phyloP scores from a whole-genome alignment of 2,329 filamentous ascomycete genomes.

The Talaromyces sp. region DNA sequence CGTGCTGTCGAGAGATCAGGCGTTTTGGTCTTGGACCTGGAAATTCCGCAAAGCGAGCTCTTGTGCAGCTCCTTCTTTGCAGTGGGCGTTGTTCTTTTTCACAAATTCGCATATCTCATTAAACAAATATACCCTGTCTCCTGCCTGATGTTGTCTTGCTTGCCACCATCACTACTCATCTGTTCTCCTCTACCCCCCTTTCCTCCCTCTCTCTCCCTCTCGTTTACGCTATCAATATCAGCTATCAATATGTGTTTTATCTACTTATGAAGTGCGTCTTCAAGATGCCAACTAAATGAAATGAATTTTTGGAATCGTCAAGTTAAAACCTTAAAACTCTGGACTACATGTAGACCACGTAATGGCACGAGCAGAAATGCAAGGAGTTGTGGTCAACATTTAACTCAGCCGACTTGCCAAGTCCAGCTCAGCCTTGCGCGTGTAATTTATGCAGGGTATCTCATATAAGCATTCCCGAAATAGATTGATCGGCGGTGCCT shows the following conservation, averaged over 20 bases:
- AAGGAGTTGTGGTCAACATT: not conserved
- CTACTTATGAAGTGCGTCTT: not conserved
- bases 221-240: not conserved
- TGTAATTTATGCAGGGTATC: not conserved
- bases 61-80: not conserved
- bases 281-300: not conserved
- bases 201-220: not conserved
- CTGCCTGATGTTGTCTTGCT: not conserved
- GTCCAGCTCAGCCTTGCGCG: not conserved
- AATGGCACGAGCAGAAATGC: not conserved
- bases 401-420: not conserved
- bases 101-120: slow-evolving; percentile 7
- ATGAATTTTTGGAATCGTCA: not conserved
- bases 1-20: not conserved
- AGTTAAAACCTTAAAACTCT: too few relatives aligned
- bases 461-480: not conserved
- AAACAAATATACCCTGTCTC: slow-evolving; percentile 4
- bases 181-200: not conserved
- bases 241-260: not conserved
- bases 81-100: slow-evolving; percentile 4
- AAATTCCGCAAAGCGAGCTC: not conserved
- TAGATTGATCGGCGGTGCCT: not conserved
- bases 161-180: not conserved
- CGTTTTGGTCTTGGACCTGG: slow-evolving; percentile 3
- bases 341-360: not conserved